Evolutionary conservation across 805 yeast species (phyloP), one percentile per base, ranked within the genome.

Genomic region (Dipodascopsis uninucleata): DNA sequence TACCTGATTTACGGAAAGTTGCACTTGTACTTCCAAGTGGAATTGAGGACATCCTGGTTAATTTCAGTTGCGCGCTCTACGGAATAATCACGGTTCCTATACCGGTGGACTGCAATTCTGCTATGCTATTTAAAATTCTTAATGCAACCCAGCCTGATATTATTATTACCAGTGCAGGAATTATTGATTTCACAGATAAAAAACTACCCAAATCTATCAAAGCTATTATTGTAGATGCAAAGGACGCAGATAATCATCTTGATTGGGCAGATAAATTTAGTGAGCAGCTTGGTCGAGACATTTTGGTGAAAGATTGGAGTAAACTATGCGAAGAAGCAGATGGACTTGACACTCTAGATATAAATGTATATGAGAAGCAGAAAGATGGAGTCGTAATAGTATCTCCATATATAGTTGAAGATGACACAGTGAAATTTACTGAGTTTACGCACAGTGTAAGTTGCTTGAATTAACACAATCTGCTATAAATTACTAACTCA

Each of bases 1-100:
- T 24, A 7, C 46, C 46, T 7, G 51, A 32, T 10, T 35, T 43
- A 6, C 20, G 33, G 14, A 26, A 21, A 12, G 49, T 51, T n/a
- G 56, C 45, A 18, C 9, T 51, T 12, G 28, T 41, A 17, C 31
- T 55, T 20, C 51, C 58, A 21, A 53, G 53, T 24, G 20, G 44
- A n/a, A 24, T 43, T 14, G 44, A 43, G 17, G 49, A 53, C 22
- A 32, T 53, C 4, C 28, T 47, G 1, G 29, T 39, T 12, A 38
- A 52, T 3, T 49, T 35, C 26, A 54, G 54, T 18, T 37, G 47
- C 28, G 45, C 43, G 10, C 26, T 16, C 20, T 31, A 35, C 24
- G 52, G 38, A 26, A 25, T 55, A 17, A 40, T 49, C 10, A 26
- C 42, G 6, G 49, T 54, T 12, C 39, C 54, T 8, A 22, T 47